Percentiles rank a stretch among this genome's conserved stretches.
phyloP scores from a whole-genome alignment of 192 early-diverging fungal species.

The Funneliformis mosseae region DNA sequence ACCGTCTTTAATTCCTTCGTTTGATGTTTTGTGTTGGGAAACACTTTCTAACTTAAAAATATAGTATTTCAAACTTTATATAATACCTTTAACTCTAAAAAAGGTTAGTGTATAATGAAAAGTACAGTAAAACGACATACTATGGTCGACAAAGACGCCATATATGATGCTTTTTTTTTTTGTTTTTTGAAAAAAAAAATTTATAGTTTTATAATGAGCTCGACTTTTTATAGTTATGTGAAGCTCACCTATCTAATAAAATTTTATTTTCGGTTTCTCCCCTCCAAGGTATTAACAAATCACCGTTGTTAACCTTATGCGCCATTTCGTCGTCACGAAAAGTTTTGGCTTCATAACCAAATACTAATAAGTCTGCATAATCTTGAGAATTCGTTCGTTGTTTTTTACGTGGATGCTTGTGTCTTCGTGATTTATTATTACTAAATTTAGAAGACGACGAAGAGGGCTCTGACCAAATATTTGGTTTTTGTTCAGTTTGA shows the following conservation, averaged over 20 bases:
- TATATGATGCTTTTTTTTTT: not conserved
- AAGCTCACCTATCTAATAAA: constrained; percentile 51
- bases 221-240: not conserved
- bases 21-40: not conserved
- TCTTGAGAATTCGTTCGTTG: constrained; percentile 21
- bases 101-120: constrained; percentile 6
- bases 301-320: constrained; percentile 41
- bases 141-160: not conserved
- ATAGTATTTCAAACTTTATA: not conserved
- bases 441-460: not conserved
- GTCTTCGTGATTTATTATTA: not conserved
- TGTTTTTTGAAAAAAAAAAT: not conserved
- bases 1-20: not conserved
- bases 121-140: not conserved
- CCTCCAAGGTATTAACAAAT: constrained; percentile 48
- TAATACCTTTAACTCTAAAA: constrained; percentile 22
- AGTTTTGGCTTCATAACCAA: constrained; percentile 53
- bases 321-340: constrained; percentile 49
- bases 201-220: not conserved
- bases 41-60: not conserved
- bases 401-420: constrained; percentile 30
- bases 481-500: not conserved
- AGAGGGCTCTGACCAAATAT: not conserved
- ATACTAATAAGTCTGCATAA: constrained; percentile 47
- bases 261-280: constrained; percentile 38